These are phyloP conservation scores for Miamiensis avidus DNA, from an alignment of 169 alveolate genomes.

Conservation along the genomic window DNA sequence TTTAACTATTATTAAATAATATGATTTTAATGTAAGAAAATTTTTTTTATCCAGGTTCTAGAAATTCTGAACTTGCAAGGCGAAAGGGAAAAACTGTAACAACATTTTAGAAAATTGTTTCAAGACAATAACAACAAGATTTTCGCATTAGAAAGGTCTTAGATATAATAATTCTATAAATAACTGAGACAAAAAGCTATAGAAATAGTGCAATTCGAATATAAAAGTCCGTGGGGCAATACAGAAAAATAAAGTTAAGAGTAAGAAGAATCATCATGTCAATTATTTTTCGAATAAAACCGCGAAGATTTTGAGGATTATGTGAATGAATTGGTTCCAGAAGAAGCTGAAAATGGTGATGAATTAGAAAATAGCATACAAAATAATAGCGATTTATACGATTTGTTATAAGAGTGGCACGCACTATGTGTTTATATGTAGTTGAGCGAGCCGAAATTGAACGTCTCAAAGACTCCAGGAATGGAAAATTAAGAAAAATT, in stretches of 20 bases:
- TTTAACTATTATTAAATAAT: too few relatives aligned
- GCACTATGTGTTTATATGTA: not conserved
- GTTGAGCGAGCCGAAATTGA: not conserved
- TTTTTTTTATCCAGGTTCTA: too few relatives aligned
- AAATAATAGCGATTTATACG: not conserved
- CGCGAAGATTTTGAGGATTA: not conserved
- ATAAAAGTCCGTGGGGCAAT: too few relatives aligned
- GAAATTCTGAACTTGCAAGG: not conserved
- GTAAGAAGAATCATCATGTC: too few relatives aligned
- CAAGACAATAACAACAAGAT: not conserved
- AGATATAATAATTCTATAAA: not conserved
- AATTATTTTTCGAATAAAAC: not conserved
- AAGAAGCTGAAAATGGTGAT: too few relatives aligned
- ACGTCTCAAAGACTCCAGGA: not conserved
- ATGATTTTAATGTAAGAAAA: too few relatives aligned
- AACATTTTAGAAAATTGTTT: too few relatives aligned
- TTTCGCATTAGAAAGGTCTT: not conserved
- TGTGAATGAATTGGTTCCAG: not conserved
- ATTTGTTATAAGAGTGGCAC: not conserved
- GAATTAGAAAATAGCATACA: too few relatives aligned
- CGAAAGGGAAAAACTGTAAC: not conserved
- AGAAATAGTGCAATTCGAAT: not conserved
- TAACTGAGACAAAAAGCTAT: not conserved
- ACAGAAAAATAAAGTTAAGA: not conserved
- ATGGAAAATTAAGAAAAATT: too few relatives aligned